Conservation (phyloP, 257 asterid species). For the Nicotiana noctiflora region DNA sequence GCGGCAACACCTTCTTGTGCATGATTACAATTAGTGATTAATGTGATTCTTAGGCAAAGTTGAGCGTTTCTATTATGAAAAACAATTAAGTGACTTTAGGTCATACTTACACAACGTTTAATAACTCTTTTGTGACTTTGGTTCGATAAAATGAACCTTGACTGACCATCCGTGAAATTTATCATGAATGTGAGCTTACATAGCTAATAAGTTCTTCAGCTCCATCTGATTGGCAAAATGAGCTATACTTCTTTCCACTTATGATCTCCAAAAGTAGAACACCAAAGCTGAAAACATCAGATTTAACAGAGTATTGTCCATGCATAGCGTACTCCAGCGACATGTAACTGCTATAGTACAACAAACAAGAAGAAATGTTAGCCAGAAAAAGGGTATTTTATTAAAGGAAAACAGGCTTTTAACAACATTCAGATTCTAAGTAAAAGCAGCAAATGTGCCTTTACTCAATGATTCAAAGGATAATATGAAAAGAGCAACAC, state of each 20-base stretch:
- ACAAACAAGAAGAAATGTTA: not conserved
- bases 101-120: no score
- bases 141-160: no score
- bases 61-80: no score
- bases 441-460: not conserved
- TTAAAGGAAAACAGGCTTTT: not conserved
- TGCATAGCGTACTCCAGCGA: slow-evolving; percentile 18
- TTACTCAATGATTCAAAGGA: not conserved
- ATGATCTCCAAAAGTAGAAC: slow-evolving; percentile 21
- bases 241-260: slow-evolving; percentile 13
- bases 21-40: no score
- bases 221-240: slow-evolving; percentile 4
- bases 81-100: no score
- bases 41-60: no score
- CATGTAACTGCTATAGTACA: slow-evolving; percentile 21
- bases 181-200: slow-evolving; percentile 9
- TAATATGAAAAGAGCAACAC: no score
- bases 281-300: slow-evolving; percentile 23
- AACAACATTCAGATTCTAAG: not conserved
- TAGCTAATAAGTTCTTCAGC: slow-evolving; percentile 9
- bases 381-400: not conserved
- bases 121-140: no score
- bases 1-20: no score
- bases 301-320: slow-evolving; percentile 12
- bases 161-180: no score